Percentiles rank a stretch among this genome's conserved stretches.
These are phyloP conservation scores for Plantago coronopus DNA, from an alignment of 305 asterid genomes.

Conservation along the genomic window DNA sequence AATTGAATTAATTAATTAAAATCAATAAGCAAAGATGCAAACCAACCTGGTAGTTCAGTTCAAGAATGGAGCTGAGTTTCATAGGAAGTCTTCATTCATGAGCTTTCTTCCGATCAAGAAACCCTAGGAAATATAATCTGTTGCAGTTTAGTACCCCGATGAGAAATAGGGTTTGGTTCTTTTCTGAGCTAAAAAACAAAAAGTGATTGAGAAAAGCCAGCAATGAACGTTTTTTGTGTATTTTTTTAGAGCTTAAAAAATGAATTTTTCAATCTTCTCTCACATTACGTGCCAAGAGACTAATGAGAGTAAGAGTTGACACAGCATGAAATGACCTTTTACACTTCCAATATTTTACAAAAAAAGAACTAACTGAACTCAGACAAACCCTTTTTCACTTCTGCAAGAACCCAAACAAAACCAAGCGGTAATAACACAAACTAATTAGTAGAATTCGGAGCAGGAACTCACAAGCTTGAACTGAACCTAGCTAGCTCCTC, in stretches of 20 bases:
- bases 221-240: slow-evolving; percentile 24
- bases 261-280: slow-evolving; percentile 25
- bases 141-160: slow-evolving; percentile 13
- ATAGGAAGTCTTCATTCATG: background rate
- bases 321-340: slow-evolving; percentile 35
- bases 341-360: slow-evolving; percentile 19
- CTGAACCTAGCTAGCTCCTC: too few species aligned
- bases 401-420: background rate
- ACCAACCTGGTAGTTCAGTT: background rate
- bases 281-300: slow-evolving; percentile 42
- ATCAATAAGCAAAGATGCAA: background rate
- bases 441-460: too few species aligned
- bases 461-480: background rate
- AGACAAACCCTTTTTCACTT: slow-evolving; percentile 16
- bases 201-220: slow-evolving; percentile 37
- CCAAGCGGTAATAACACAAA: background rate
- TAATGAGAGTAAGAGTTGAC: slow-evolving; percentile 31
- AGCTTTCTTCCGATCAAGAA: slow-evolving; percentile 26
- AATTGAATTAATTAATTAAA: too few species aligned
- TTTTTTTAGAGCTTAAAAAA: slow-evolving; percentile 24
- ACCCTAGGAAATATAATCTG: slow-evolving; percentile 35
- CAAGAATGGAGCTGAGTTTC: background rate
- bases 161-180: slow-evolving; percentile 11
- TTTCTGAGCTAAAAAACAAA: slow-evolving; percentile 26
- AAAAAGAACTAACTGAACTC: slow-evolving; percentile 27